Evolutionary conservation across 768 basidiomycete genomes (phyloP), one percentile per base, ranked within the genome.

Genomic region (Tephrocybe sp.): DNA sequence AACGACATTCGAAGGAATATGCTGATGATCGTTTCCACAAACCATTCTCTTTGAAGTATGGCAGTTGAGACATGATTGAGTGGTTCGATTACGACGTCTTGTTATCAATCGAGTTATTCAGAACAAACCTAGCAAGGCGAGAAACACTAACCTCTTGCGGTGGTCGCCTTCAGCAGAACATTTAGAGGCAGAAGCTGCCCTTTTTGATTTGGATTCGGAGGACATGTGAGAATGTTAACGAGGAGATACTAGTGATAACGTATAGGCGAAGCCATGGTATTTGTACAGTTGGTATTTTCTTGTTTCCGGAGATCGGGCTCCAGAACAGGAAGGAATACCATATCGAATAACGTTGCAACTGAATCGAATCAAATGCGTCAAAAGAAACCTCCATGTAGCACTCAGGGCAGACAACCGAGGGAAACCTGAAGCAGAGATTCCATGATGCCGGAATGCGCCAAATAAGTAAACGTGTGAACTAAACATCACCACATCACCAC

Each of bases 41-140:
- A 86, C 85, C 85, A 86, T 86, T 47, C 85, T 74, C 59, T 87
- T 87, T 7, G 85, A 85, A 20, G 82, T 80, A 55, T 87, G 85
- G 56, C 85, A 87, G 55, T 86, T 86, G 23, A 87, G 68, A 58
- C 85, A 87, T 53, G 84, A 86, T 55, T 85, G 84, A 2, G 84
- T 87, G 5, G 84, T 85, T 46, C 85, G 78, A 62, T 87, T 87
- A 39, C 85, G 82, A 55, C 83, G 79, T 41, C 76, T 78, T 52
- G 8, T 30, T n/a, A 31, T 20, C 31, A 32, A 46, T 14, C 31
- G 45, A 39, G 54, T 39, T 33, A 31, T 14, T 30, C 19, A n/a
- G 44, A 39, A 14, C 32, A 43, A 30, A 30, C 19, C 17, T 22
- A 8, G 34, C 20, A 3, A 19, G 9, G 19, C 34, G 33, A 17